A percentile compares a stretch with the other conserved stretches of the same genome.
These are phyloP conservation scores for Blastobotrys malaysiensis DNA, from an alignment of 1,139 yeast species.

Conservation along the genomic window DNA sequence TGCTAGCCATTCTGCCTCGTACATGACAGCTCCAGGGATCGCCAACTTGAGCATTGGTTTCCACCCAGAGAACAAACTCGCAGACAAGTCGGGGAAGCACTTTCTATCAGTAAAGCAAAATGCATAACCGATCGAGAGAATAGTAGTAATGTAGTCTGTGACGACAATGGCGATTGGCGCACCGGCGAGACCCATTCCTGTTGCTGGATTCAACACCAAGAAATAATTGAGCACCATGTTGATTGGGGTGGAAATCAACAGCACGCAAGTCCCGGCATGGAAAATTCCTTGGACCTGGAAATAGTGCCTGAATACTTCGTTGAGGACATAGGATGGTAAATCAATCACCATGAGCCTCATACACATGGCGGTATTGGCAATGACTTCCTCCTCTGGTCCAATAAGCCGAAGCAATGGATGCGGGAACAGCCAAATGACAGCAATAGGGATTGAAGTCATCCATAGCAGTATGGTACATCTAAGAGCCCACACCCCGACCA, in stretches of 20 bases:
- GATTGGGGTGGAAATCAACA: slow-evolving; percentile 72
- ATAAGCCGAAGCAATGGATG: slow-evolving; percentile 46
- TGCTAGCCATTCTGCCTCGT: slow-evolving; percentile 80
- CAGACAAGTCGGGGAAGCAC: slow-evolving; percentile 65
- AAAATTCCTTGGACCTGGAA: slow-evolving; percentile 90
- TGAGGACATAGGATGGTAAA: slow-evolving; percentile 78
- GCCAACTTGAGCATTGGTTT: slow-evolving; percentile 60
- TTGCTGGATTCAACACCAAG: slow-evolving; percentile 65
- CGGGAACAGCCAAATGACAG: slow-evolving; percentile 57
- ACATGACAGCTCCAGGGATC: slow-evolving; percentile 77
- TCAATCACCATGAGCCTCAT: slow-evolving; percentile 64
- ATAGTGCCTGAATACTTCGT: slow-evolving; percentile 76
- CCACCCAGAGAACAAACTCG: slow-evolving; percentile 51
- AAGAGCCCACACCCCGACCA: slow-evolving; percentile 55
- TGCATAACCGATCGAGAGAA: slow-evolving; percentile 48
- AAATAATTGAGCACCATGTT: slow-evolving; percentile 66
- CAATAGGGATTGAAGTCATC: slow-evolving; percentile 40
- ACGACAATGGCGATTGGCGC: slow-evolving; percentile 63
- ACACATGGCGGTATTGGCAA: slow-evolving; percentile 56
- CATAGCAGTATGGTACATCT: slow-evolving; percentile 51
- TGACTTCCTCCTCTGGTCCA: slow-evolving; percentile 54
- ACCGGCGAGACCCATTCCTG: slow-evolving; percentile 57
- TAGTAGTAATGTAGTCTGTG: slow-evolving; percentile 59
- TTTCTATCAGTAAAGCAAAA: slow-evolving; percentile 53
- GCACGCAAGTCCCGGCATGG: slow-evolving; percentile 79